Evolutionary conservation across 164 flowering plant species (phyloP).

Genomic region (Vitis rotundifolia): DNA sequence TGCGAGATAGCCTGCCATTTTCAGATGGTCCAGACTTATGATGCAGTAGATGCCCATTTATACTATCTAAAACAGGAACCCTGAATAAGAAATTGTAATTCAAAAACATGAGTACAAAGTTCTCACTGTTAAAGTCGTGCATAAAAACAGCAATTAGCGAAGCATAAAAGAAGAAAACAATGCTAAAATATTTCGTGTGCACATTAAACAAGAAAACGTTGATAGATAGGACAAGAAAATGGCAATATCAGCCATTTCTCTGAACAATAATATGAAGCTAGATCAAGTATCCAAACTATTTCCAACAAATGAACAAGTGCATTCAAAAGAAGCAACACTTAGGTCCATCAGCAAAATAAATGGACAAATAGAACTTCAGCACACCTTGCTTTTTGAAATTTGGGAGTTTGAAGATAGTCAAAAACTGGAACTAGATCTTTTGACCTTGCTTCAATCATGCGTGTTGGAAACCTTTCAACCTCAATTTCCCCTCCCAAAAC

Average conservation of each 20-base stretch:
- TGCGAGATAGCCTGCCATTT: slow-evolving; percentile 31
- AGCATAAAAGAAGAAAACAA: background rate
- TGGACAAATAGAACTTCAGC: background rate
- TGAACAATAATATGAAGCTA: no score
- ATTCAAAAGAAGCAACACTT: background rate
- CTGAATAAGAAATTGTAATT: slow-evolving; percentile 15
- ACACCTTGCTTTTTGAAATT: slow-evolving; percentile 56
- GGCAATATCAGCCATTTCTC: no score
- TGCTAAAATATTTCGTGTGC: background rate
- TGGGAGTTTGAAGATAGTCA: slow-evolving; percentile 49
- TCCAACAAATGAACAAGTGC: no score
- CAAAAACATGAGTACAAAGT: background rate
- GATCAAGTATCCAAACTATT: no score
- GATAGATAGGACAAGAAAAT: no score
- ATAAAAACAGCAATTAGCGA: no score
- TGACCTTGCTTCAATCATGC: slow-evolving; percentile 62
- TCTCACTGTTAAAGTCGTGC: background rate
- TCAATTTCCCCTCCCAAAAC: slow-evolving; percentile 56
- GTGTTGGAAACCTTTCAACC: slow-evolving; percentile 57
- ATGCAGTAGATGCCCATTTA: slow-evolving; percentile 23
- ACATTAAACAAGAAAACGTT: background rate
- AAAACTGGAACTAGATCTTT: slow-evolving; percentile 63
- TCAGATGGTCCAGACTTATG: slow-evolving; percentile 48
- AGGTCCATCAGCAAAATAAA: background rate
- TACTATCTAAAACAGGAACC: slow-evolving; percentile 27